These are phyloP conservation scores for Sporothrix protearum DNA, from an alignment of 2,329 filamentous ascomycete genomes.

Conservation along the genomic window DNA sequence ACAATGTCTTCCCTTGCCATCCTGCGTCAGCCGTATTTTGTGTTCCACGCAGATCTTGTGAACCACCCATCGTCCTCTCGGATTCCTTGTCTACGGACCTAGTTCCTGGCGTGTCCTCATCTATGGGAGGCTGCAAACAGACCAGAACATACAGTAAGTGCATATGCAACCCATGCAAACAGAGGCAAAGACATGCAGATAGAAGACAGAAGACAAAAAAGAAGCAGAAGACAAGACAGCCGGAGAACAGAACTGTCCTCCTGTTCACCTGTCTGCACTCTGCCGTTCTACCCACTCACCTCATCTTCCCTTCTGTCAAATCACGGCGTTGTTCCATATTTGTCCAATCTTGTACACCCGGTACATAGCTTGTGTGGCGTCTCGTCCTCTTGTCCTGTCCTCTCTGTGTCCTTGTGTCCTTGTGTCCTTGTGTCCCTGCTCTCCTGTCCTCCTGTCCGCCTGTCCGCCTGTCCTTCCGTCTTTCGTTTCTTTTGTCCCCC, in stretches of 20 bases:
- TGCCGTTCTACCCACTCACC: not conserved
- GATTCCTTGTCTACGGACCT: not conserved
- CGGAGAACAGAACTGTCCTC: not conserved
- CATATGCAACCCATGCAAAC: not conserved
- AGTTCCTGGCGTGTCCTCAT: not conserved
- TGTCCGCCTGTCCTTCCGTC: not conserved
- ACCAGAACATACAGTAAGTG: not conserved
- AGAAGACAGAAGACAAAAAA: not conserved
- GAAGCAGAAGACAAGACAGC: not conserved
- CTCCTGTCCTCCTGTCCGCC: not conserved
- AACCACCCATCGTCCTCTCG: not conserved
- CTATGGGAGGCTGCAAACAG: not conserved
- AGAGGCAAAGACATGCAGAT: not conserved
- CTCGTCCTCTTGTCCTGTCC: not conserved
- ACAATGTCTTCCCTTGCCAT: not conserved
- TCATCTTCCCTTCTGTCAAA: not conserved
- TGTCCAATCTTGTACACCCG: constrained; percentile 1
- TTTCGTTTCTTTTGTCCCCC: not conserved
- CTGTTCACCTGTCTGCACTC: not conserved
- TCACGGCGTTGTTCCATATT: constrained; percentile 12
- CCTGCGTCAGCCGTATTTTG: not conserved
- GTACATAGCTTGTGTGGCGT: constrained; percentile 7
- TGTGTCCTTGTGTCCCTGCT: not conserved
- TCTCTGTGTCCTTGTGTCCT: not conserved
- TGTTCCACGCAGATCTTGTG: constrained; percentile 1